Evolutionary conservation across 306 rosid species (phyloP).

Genomic region (Cyclanthera cordifolia): DNA sequence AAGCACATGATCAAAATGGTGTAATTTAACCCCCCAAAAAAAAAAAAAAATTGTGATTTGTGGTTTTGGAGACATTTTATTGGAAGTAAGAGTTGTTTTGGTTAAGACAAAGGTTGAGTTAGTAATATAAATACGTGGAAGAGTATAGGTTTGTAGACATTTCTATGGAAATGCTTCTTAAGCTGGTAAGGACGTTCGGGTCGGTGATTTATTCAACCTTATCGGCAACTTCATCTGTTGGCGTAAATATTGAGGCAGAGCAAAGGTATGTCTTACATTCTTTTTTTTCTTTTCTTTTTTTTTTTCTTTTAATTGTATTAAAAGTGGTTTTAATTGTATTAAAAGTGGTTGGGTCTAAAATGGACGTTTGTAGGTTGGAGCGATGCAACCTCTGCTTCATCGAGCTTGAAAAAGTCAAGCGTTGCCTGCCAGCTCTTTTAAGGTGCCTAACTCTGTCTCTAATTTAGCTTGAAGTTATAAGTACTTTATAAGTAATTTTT

Average conservation of each 20-base stretch:
- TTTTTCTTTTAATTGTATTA: neutral
- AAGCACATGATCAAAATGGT: too few species aligned
- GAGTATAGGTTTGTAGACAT: conserved; percentile 45
- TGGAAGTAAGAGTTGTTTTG: too few species aligned
- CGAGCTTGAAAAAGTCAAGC: conserved; percentile 85
- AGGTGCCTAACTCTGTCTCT: conserved; percentile 28
- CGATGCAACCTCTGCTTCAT: conserved; percentile 88
- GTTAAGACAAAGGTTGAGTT: neutral
- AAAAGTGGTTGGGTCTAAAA: neutral
- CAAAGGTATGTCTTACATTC: conserved; percentile 40
- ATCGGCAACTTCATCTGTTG: conserved; percentile 68
- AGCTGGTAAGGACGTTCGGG: conserved; percentile 77
- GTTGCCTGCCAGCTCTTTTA: conserved; percentile 45
- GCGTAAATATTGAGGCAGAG: conserved; percentile 96
- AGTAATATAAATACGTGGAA: neutral
- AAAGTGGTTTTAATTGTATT: too few species aligned
- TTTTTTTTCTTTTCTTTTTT: too few species aligned
- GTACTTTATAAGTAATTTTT: too few species aligned
- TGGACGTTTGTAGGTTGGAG: conserved; percentile 45
- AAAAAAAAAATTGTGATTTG: too few species aligned
- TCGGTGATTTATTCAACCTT: conserved; percentile 72
- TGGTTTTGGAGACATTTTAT: too few species aligned
- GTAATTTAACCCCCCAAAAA: too few species aligned
- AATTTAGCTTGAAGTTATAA: too few species aligned
- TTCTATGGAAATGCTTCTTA: conserved; percentile 79